Conservation (phyloP, 306 rosid genomes). For the Dryas drummondii region DNA sequence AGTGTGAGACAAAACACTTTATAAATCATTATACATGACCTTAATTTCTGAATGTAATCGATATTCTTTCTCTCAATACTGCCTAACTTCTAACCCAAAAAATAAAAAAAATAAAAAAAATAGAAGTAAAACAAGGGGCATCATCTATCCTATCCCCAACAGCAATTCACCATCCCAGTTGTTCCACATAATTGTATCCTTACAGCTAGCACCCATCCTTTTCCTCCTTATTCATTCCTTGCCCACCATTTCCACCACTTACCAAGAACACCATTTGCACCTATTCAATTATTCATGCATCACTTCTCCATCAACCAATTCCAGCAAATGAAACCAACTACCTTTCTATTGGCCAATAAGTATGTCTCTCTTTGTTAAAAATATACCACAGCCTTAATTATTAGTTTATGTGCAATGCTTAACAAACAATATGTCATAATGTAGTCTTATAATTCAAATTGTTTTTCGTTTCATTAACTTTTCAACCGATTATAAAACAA, state of each 20-base stretch:
- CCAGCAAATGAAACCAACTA: slow-evolving; percentile 6
- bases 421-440: too few species aligned
- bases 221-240: background rate
- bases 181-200: slow-evolving; percentile 29
- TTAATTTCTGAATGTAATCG: too few species aligned
- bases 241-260: slow-evolving; percentile 9
- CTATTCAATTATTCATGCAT: background rate
- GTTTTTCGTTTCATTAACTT: too few species aligned
- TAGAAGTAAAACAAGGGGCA: slow-evolving; percentile 26
- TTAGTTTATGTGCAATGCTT: too few species aligned
- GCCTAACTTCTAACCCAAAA: too few species aligned
- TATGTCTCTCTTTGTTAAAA: background rate
- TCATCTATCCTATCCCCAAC: slow-evolving; percentile 14
- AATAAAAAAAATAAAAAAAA: background rate
- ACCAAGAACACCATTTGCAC: background rate
- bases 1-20: too few species aligned
- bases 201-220: slow-evolving; percentile 33
- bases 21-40: too few species aligned
- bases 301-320: slow-evolving; percentile 29
- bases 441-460: too few species aligned
- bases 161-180: slow-evolving; percentile 20
- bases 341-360: slow-evolving; percentile 10
- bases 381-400: too few species aligned
- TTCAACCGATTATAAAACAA: too few species aligned
- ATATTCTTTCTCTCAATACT: too few species aligned